phyloP scores from a whole-genome alignment of 495 filamentous ascomycete species.

The Friedmanniomyces simplex region DNA sequence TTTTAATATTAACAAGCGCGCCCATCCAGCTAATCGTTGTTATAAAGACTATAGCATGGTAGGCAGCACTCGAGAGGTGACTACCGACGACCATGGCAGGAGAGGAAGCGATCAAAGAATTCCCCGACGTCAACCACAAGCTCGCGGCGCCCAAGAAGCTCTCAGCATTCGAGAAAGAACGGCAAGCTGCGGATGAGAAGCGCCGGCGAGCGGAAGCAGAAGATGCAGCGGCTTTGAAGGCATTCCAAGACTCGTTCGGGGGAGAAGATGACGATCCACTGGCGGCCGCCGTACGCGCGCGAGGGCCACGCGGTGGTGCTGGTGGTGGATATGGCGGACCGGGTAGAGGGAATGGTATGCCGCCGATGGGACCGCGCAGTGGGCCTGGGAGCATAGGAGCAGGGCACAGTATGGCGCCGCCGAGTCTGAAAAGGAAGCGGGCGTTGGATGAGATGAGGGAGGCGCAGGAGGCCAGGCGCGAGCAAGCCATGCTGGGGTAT shows the following conservation, averaged over 20 bases:
- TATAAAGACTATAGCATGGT: not conserved
- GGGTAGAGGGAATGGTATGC: conserved; percentile 15
- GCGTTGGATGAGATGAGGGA: conserved; percentile 41
- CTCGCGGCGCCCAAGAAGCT: conserved; percentile 76
- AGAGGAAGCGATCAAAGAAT: conserved; percentile 39
- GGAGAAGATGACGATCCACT: conserved; percentile 46
- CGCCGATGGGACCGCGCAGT: conserved; percentile 40
- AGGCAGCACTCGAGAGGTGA: not conserved
- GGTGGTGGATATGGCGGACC: conserved; percentile 19
- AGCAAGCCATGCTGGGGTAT: conserved; percentile 46
- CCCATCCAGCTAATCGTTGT: too few relatives aligned
- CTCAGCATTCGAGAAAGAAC: conserved; percentile 84
- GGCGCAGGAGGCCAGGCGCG: conserved; percentile 26
- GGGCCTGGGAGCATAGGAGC: conserved; percentile 70
- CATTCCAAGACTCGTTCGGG: conserved; percentile 85
- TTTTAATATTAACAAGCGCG: too few relatives aligned
- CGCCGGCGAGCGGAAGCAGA: conserved; percentile 76
- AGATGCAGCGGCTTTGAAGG: conserved; percentile 79
- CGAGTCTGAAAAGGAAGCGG: conserved; percentile 35
- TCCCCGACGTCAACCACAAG: conserved; percentile 76
- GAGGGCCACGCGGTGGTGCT: conserved; percentile 26
- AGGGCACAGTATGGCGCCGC: conserved; percentile 37
- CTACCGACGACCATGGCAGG: conserved; percentile 9
- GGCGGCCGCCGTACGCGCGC: conserved; percentile 29
- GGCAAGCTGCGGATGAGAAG: conserved; percentile 88